Evolutionary conservation across 78 protist species (phyloP), one percentile per base, ranked within the genome.

Genomic region (Dictyostelium purpureum): DNA sequence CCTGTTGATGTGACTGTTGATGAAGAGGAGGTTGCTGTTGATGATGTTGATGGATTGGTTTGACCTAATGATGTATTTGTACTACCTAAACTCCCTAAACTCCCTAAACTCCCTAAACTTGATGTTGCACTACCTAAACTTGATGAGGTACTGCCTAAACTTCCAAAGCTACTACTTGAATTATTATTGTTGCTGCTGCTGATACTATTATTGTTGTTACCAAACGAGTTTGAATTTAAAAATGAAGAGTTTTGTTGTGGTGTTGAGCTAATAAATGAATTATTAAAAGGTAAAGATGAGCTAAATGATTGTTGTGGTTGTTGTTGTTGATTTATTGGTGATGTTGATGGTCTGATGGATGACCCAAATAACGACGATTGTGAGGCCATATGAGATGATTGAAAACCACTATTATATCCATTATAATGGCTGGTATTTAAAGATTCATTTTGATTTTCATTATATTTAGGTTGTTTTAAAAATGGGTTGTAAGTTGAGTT

Each of bases 341-440:
- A 0, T 33, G 77, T 43, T 67, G 80, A 31, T 28, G 12, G 14
- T 0, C 7, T 69, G 16, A 54, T 43, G 14, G 80, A 54, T 26
- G 90, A 28, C 6, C 90, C 90, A 71, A 83, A 83, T 42, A 83
- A 65, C 19, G 90, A 83, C 37, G 79, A 70, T 28, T 71, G 54
- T 21, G 90, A 70, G 11, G 73, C 40, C 12, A 51, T 31, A 49
- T 11, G 14, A 43, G 45, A n/a, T 77, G 65, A 31, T 59, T 57
- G 33, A 38, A n/a, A 24, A 56, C 28, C 6, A 81, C 16, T 16
- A 14, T 49, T 51, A n/a, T 16, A 28, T 10, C 24, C 37, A 65
- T 35, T 26, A 69, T 38, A 6, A 69, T 42, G 12, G 38, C n/a
- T 37, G 7, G 21, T 21, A 38, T 59, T 59, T 26, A 2, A 14